phyloP scores from a whole-genome alignment of 352 stramenopile species.

The Halophytophthora batemanensis region DNA sequence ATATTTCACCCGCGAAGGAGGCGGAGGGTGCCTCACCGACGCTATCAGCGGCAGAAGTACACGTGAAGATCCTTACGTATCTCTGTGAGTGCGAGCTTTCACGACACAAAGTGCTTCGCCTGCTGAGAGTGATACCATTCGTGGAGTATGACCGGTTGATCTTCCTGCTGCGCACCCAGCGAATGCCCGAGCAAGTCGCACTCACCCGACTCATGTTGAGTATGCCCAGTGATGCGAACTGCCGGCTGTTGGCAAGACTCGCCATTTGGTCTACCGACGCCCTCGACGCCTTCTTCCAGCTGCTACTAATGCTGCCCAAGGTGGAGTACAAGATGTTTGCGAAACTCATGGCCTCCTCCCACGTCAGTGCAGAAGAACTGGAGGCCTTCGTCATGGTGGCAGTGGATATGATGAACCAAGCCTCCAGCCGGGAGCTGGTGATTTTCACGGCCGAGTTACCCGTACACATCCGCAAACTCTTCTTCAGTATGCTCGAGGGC shows the following conservation, averaged over 20 bases:
- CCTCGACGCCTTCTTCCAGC: slow-evolving; percentile 63
- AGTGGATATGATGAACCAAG: slow-evolving; percentile 70
- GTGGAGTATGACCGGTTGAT: slow-evolving; percentile 33
- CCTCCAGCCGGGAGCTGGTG: slow-evolving; percentile 56
- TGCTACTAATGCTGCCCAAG: slow-evolving; percentile 60
- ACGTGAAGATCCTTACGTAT: slow-evolving; percentile 39
- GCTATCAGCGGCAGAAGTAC: slow-evolving; percentile 3
- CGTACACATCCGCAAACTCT: slow-evolving; percentile 31
- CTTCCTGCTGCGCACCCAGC: slow-evolving; percentile 52
- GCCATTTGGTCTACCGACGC: slow-evolving; percentile 29
- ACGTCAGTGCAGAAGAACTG: slow-evolving; percentile 40
- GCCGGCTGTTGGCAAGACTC: slow-evolving; percentile 44
- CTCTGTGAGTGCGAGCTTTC: slow-evolving; percentile 38
- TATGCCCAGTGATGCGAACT: slow-evolving; percentile 42
- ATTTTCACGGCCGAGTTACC: slow-evolving; percentile 55
- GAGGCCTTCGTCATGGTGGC: slow-evolving; percentile 46
- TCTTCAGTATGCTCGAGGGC: slow-evolving; percentile 45
- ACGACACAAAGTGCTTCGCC: slow-evolving; percentile 46
- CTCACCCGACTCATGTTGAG: slow-evolving; percentile 63
- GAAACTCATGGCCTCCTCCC: slow-evolving; percentile 45
- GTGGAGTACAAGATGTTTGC: slow-evolving; percentile 54
- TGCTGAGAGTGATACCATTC: slow-evolving; percentile 37
- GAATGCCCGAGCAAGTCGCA: slow-evolving; percentile 48
- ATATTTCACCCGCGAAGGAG: slow-evolving; percentile 4
- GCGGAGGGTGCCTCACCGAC: not conserved